phyloP scores from a whole-genome alignment of 257 asterid genomes.

The Solanum pennellii region DNA sequence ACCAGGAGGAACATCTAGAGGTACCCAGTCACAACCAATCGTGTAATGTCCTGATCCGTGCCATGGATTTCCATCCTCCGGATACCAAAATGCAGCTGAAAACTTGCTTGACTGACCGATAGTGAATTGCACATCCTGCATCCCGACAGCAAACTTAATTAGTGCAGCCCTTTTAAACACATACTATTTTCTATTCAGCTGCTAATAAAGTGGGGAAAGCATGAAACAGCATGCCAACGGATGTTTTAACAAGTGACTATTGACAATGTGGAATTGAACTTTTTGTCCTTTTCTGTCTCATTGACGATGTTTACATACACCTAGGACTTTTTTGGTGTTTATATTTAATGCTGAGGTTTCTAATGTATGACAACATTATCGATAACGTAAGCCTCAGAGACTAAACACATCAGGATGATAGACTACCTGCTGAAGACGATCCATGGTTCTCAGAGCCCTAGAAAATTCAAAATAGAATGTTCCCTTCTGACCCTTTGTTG shows the following conservation, averaged over 20 bases:
- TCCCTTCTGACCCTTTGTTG: slow-evolving; percentile 54
- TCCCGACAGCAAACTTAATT: not conserved
- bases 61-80: slow-evolving; percentile 63
- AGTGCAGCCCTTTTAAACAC: not conserved
- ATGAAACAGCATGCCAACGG: not conserved
- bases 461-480: slow-evolving; percentile 71
- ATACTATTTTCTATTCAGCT: not conserved
- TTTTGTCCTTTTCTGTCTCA: not conserved
- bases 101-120: slow-evolving; percentile 61
- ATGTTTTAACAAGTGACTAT: not conserved
- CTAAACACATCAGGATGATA: not conserved
- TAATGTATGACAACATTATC: not conserved
- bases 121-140: slow-evolving; percentile 71
- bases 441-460: slow-evolving; percentile 76
- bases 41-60: slow-evolving; percentile 69
- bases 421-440: slow-evolving; percentile 72
- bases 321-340: not conserved
- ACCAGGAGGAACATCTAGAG: slow-evolving; percentile 41
- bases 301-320: not conserved
- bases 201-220: not conserved
- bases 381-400: not conserved
- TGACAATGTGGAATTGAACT: not conserved
- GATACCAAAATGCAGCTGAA: slow-evolving; percentile 73
- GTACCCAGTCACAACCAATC: slow-evolving; percentile 64
- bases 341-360: not conserved